Conservation (phyloP, 257 asterid genomes). For the Rehmannia glutinosa region DNA sequence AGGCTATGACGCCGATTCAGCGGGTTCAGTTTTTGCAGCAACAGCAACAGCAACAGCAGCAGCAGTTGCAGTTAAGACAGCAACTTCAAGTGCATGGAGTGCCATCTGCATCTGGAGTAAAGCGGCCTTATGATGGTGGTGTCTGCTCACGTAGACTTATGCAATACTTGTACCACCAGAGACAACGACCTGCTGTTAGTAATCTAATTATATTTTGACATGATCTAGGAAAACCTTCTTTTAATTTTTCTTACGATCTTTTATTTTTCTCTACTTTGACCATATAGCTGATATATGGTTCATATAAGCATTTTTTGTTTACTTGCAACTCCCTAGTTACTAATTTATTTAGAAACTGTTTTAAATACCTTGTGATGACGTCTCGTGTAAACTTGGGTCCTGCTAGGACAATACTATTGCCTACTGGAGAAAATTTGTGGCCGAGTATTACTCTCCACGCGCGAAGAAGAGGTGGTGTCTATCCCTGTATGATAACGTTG, state of each 20-base stretch:
- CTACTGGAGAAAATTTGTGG: constrained; percentile 94
- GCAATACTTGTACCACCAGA: constrained; percentile 90
- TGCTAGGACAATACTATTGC: constrained; percentile 76
- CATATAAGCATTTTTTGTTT: background rate
- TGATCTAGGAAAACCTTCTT: background rate
- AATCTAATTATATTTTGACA: background rate
- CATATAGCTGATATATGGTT: background rate
- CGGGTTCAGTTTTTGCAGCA: constrained; percentile 79
- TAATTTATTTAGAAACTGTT: background rate
- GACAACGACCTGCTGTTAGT: constrained; percentile 93
- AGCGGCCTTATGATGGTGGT: constrained; percentile 73
- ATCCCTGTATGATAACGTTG: constrained; percentile 78
- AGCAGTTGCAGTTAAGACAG: constrained; percentile 57
- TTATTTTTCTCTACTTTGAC: background rate
- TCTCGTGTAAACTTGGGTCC: background rate
- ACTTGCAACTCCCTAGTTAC: background rate
- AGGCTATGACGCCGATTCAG: constrained; percentile 74
- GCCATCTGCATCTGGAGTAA: constrained; percentile 50
- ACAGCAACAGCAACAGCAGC: constrained; percentile 61
- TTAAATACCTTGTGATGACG: background rate
- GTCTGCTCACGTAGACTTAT: constrained; percentile 88
- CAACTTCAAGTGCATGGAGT: constrained; percentile 59
- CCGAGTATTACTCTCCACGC: constrained; percentile 91
- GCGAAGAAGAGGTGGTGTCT: constrained; percentile 97
- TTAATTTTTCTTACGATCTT: background rate